Base-by-base conservation (phyloP, 768 basidiomycete species). In the Lactarius trivialis region DNA sequence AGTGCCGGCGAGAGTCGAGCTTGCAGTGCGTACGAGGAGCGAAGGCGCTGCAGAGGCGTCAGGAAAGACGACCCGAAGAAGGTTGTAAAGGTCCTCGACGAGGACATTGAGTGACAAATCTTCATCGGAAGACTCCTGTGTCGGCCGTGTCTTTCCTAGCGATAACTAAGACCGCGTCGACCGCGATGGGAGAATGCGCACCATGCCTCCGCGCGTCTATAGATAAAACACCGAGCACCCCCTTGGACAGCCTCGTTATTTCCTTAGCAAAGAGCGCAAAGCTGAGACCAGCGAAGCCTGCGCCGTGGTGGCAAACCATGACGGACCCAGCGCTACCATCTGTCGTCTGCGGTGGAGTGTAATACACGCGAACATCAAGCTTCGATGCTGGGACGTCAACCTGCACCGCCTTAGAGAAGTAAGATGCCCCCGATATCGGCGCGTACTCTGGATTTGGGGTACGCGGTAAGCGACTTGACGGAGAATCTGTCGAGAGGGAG, bases 281-380 rank as follows among this genome's bases (percentile, higher is more conserved):
- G 66, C 84, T 91, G 64, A 98, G 77, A 0, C 85, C 97, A 0
- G 88, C 87, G 71, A 93, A 93, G 15, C 97, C 97, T 0, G 93
- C 96, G 1, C 97, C 97, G 68, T 99, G 96, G 69, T 97, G 94
- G 74, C 91, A 95, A 6, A 98, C 81, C 71, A 98, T 82, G 3
- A 96, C 84, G 0, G 88, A 86, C 19, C 78, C 79, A 0, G 66
- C 33, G n/a, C 60, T 59, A 37, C 78, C 81, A 56, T 78, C 76
- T 21, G 75, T 66, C 33, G 75, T 72, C 53, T 78, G 78, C 1
- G 93, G 84, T 1, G 88, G 82, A 0, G 91, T 89, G 71, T 95
- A 90, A 74, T 98, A 97, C 11, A 85, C 87, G 33, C 95, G 80
- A 67, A 85, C 82, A 53, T 88, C 85, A 5, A 92, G 82, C 21